A percentile compares a stretch with the other conserved stretches of the same genome.
These are phyloP conservation scores for Citrullus amarus DNA, from an alignment of 306 rosid species.

Conservation along the genomic window DNA sequence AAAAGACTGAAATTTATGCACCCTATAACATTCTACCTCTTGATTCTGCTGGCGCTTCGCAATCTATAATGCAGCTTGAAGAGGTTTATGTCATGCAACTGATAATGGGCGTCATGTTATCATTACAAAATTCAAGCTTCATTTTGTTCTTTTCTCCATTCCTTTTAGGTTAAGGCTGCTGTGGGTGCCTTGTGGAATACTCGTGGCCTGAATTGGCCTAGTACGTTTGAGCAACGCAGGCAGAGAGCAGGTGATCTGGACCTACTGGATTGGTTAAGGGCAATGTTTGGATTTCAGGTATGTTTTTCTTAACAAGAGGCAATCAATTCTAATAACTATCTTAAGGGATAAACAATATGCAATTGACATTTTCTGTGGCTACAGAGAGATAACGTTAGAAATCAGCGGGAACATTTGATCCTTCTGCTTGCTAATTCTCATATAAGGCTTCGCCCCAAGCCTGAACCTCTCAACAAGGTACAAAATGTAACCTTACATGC, in stretches of 20 bases:
- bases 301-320: constrained; percentile 6
- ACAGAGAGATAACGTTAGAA: constrained; percentile 90
- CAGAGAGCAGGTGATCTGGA: constrained; percentile 77
- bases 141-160: constrained; percentile 14
- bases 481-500: constrained; percentile 8
- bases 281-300: constrained; percentile 96
- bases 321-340: constrained; percentile 1
- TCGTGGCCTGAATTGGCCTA: constrained; percentile 84
- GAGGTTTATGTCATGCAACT: constrained; percentile 39
- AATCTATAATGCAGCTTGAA: constrained; percentile 88
- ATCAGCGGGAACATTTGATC: constrained; percentile 92
- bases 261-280: constrained; percentile 92
- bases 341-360: constrained; percentile 1
- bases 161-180: constrained; percentile 70
- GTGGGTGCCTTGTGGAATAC: constrained; percentile 67
- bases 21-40: constrained; percentile 93
- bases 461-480: constrained; percentile 94
- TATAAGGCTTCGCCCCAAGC: constrained; percentile 79
- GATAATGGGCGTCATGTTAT: background rate
- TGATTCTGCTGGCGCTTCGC: constrained; percentile 96
- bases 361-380: constrained; percentile 22
- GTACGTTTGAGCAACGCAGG: constrained; percentile 61
- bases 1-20: constrained; percentile 79
- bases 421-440: constrained; percentile 81
- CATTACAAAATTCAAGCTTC: constrained; percentile 6